A percentile compares a stretch with the other conserved stretches of the same genome.
phyloP scores from a whole-genome alignment of 305 asterid genomes.

The Fraxinus velutina region DNA sequence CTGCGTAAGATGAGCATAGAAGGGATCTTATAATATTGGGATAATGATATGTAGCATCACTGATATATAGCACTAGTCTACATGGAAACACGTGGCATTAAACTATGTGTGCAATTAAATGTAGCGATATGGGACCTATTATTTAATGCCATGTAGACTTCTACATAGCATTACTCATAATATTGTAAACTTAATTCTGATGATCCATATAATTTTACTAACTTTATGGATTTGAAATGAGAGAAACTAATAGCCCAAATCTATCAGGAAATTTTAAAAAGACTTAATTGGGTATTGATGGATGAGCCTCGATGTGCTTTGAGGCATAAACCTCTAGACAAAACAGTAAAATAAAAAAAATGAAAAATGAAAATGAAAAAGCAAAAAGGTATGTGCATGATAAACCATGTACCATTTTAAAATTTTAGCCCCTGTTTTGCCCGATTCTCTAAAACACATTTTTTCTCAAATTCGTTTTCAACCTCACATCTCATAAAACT shows the following conservation, averaged over 20 bases:
- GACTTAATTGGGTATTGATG: neutral
- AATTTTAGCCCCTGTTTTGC: neutral
- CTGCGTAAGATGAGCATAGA: neutral
- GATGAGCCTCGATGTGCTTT: neutral
- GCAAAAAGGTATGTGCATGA: neutral
- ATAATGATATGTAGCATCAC: neutral
- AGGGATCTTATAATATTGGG: neutral
- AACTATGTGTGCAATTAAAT: neutral
- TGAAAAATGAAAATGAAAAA: neutral
- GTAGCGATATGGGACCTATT: neutral
- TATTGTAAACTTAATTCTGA: neutral
- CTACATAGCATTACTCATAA: neutral
- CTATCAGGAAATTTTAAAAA: neutral
- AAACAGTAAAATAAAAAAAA: neutral
- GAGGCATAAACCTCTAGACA: neutral
- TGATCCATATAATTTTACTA: neutral
- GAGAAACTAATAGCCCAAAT: neutral
- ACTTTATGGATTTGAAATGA: neutral
- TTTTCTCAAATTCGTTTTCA: neutral
- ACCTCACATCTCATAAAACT: neutral
- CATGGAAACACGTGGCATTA: neutral
- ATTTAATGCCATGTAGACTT: neutral
- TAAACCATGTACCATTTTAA: neutral
- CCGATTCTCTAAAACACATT: neutral
- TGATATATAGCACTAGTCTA: neutral